Evolutionary conservation across 805 yeast genomes (phyloP).

Genomic region (Pichia cabralensis): DNA sequence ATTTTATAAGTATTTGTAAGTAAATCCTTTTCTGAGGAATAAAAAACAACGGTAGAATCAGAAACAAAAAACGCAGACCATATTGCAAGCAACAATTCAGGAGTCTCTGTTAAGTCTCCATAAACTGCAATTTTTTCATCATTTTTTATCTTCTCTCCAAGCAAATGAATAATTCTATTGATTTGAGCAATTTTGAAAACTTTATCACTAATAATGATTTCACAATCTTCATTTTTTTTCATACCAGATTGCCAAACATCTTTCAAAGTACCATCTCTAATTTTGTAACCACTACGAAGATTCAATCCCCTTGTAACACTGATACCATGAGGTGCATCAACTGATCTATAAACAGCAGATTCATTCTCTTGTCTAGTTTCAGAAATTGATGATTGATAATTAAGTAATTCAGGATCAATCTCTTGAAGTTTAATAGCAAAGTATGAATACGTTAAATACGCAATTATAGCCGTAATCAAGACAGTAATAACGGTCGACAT

Average conservation of each 20-base stretch:
- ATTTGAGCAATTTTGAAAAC: constrained; percentile 9
- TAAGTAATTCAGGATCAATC: constrained; percentile 45
- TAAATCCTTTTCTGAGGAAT: constrained; percentile 13
- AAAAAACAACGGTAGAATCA: constrained; percentile 29
- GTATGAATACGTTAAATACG: no score
- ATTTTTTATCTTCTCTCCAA: constrained; percentile 16
- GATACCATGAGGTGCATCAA: constrained; percentile 61
- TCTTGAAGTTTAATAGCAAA: constrained; percentile 34
- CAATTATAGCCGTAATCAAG: no score
- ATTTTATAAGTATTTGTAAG: not conserved
- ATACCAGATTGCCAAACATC: constrained; percentile 60
- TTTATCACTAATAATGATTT: constrained; percentile 1
- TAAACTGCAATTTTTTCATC: constrained; percentile 17
- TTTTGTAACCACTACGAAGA: constrained; percentile 50
- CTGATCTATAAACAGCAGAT: constrained; percentile 68
- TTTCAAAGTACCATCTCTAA: constrained; percentile 65
- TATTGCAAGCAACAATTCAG: constrained; percentile 16
- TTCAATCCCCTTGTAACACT: constrained; percentile 62
- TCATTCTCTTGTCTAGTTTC: constrained; percentile 57
- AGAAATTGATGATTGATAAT: constrained; percentile 56
- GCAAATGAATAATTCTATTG: constrained; percentile 26
- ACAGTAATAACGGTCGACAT: no score
- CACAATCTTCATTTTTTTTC: constrained; percentile 14
- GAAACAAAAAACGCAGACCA: constrained; percentile 26
- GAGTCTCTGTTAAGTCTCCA: constrained; percentile 11